Evolutionary conservation across 192 early-diverging fungal genomes (phyloP), one percentile per base, ranked within the genome.

Genomic region (Rhizophagus prolifer): DNA sequence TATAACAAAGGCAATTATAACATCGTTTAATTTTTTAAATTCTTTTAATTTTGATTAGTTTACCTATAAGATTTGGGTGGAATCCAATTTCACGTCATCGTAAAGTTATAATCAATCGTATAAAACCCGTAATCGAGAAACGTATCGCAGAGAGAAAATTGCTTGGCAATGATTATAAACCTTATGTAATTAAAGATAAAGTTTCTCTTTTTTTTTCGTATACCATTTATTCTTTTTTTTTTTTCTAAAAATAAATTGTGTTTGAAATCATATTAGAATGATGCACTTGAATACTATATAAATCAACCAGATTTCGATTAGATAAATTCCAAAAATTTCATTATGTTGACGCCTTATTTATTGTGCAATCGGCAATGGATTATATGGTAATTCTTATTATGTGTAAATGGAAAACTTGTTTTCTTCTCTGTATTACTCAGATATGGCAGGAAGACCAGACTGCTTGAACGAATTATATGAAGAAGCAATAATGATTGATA

Each of bases 381-480:
- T 54, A 54, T 54, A 6, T 21, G 50, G 50, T 54, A 54, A 19
- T 54, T 14, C 47, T 12, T n/a, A n/a, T n/a, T n/a, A n/a, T n/a
- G n/a, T n/a, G n/a, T n/a, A n/a, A n/a, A n/a, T n/a, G n/a, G n/a
- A n/a, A n/a, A n/a, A n/a, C n/a, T n/a, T n/a, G n/a, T n/a, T n/a
- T n/a, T n/a, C n/a, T n/a, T n/a, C n/a, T n/a, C n/a, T n/a, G n/a
- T n/a, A n/a, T n/a, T n/a, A n/a, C n/a, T n/a, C n/a, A n/a, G 68
- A 70, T 41, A 19, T 41, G 23, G 68, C 41, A 23, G 34, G 41
- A n/a, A 70, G 68, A 70, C 30, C 30, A 70, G 41, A 70, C 28
- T 70, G n/a, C 46, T 8, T n/a, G 44, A 31, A 44, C 0, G 68
- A 70, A 70, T 50, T 70, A 70, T 47, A 50, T 47, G 38, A 70